Evolutionary conservation across 2,329 filamentous ascomycete species (phyloP), one percentile per base, ranked within the genome.

Genomic region (Verruconis gallopava): DNA sequence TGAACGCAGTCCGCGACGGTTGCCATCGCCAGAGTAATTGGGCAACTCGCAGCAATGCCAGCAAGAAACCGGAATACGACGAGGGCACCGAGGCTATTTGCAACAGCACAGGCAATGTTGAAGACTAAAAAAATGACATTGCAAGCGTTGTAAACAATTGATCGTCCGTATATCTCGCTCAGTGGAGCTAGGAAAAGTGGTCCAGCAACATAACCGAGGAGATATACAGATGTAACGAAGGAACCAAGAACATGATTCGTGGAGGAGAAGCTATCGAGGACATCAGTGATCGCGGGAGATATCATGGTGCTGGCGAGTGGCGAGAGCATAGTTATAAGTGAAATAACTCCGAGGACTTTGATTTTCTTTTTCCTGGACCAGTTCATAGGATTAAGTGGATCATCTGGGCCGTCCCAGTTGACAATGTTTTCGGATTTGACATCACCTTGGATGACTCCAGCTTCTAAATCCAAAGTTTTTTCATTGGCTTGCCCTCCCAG

Each of bases 371-470:
- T 44, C 1, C 50, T 49, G 2, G 64, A 50, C 75, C 75, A 81
- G 53, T 81, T 81, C 47, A 70, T 56, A 0, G 77, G 76, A 44
- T 79, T 76, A 25, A 65, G 56, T 1, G 69, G 68, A 37, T 50
- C 48, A 20, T 65, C 54, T 4, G 61, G 55, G 2, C 59, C 58
- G 42, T 68, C 65, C 65, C 65, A 69, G 2, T 59, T 62, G 2
- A 68, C 64, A 56, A 38, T 9, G 15, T 21, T 12, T 9, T 12
- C 12, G 15, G 21, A 9, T 30, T 30, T 30, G 25, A n/a, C 25
- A 9, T 30, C 25, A n/a, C 9, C 25, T 30, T n/a, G 25, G n/a
- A n/a, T n/a, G n/a, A n/a, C n/a, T n/a, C n/a, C n/a, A n/a, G n/a
- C n/a, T n/a, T n/a, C n/a, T n/a, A n/a, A n/a, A n/a, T n/a, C n/a